Conservation (phyloP, 345 rosid genomes). For the Excoecaria cochinchinensis region DNA sequence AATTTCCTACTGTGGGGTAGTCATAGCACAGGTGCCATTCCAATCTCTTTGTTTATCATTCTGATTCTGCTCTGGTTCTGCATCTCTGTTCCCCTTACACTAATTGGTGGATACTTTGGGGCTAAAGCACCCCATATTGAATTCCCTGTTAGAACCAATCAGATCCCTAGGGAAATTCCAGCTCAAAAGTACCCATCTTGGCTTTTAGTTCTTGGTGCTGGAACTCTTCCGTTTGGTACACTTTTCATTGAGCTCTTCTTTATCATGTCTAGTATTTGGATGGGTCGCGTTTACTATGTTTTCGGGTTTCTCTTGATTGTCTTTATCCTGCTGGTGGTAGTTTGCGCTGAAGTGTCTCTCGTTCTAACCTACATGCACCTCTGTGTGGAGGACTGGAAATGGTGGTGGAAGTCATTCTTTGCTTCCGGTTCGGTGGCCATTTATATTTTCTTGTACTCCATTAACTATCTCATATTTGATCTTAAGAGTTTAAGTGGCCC, state of each 20-base stretch:
- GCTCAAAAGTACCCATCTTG: constrained; percentile 76
- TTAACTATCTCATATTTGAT: constrained; percentile 64
- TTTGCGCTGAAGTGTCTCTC: constrained; percentile 69
- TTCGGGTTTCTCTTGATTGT: constrained; percentile 63
- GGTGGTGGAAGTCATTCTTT: constrained; percentile 86
- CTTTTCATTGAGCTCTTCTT: constrained; percentile 81
- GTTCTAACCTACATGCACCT: constrained; percentile 77
- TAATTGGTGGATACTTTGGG: constrained; percentile 63
- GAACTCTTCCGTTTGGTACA: constrained; percentile 72
- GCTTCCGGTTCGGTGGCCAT: constrained; percentile 75
- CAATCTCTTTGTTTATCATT: constrained; percentile 50
- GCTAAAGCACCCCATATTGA: constrained; percentile 65
- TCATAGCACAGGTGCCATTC: constrained; percentile 74
- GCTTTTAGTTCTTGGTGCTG: constrained; percentile 71
- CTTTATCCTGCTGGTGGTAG: constrained; percentile 62
- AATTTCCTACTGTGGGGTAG: constrained; percentile 70
- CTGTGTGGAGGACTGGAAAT: constrained; percentile 70
- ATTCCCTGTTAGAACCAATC: constrained; percentile 73
- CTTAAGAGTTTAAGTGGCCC: constrained; percentile 69
- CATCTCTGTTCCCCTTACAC: constrained; percentile 68
- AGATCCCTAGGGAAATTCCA: constrained; percentile 75
- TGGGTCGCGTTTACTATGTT: constrained; percentile 73
- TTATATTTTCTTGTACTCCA: constrained; percentile 64
- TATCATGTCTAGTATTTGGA: constrained; percentile 77
- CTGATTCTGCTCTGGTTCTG: constrained; percentile 65